phyloP scores from a whole-genome alignment of 1,284 basidiomycete species.

The Meripilus lineatus region DNA sequence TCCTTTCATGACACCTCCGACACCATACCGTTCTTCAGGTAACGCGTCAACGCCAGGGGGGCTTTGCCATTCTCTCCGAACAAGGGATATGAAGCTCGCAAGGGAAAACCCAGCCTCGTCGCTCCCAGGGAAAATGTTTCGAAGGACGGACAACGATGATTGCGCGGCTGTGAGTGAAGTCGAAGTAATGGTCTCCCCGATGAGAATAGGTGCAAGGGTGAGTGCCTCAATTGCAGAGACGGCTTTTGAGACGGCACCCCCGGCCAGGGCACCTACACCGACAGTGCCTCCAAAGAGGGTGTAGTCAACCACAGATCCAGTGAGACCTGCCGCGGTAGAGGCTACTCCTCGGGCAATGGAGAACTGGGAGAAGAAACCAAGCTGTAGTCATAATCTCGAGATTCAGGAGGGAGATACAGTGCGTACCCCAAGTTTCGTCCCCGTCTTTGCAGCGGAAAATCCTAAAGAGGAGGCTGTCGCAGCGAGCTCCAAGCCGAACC shows the following conservation, averaged over 20 bases:
- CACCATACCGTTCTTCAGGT: slow-evolving; percentile 57
- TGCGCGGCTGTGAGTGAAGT: slow-evolving; percentile 69
- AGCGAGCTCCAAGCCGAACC: slow-evolving; percentile 60
- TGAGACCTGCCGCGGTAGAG: slow-evolving; percentile 49
- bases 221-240: slow-evolving; percentile 64
- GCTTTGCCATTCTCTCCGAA: slow-evolving; percentile 62
- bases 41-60: slow-evolving; percentile 45
- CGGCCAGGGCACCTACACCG: slow-evolving; percentile 51
- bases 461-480: slow-evolving; percentile 55
- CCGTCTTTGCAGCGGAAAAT: slow-evolving; percentile 62
- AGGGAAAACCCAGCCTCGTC: slow-evolving; percentile 76
- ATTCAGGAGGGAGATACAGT: slow-evolving; percentile 6
- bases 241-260: slow-evolving; percentile 54
- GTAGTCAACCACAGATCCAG: slow-evolving; percentile 56
- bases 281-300: slow-evolving; percentile 56
- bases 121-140: slow-evolving; percentile 66
- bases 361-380: slow-evolving; percentile 41
- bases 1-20: slow-evolving; percentile 61
- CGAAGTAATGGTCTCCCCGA: slow-evolving; percentile 73
- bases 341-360: slow-evolving; percentile 60
- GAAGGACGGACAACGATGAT: slow-evolving; percentile 66
- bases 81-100: slow-evolving; percentile 70
- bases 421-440: slow-evolving; percentile 64
- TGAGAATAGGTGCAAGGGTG: slow-evolving; percentile 64
- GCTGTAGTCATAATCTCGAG: background rate